Percentiles rank a stretch among this genome's conserved stretches.
phyloP scores from a whole-genome alignment of 225 moss, liverwort and hornwort genomes.

The Physcomitrellopsis africana region DNA sequence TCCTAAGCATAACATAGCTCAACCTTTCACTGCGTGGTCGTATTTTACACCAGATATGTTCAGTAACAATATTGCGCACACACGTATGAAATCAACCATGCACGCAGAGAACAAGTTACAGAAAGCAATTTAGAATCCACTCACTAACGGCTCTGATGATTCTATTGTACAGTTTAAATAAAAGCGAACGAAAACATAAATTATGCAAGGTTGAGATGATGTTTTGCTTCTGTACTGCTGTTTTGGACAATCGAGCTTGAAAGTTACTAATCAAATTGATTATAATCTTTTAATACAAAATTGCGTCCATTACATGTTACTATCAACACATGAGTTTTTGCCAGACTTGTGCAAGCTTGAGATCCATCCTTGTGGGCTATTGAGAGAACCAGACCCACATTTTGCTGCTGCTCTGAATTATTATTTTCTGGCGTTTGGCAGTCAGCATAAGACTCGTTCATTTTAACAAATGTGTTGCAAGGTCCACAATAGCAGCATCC shows the following conservation, averaged over 20 bases:
- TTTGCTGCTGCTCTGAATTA: too few relatives aligned
- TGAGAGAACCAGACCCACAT: too few relatives aligned
- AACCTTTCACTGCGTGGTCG: slow-evolving; percentile 21
- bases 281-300: not conserved
- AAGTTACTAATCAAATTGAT: not conserved
- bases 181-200: slow-evolving; percentile 3
- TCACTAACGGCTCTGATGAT: not conserved
- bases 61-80: slow-evolving; percentile 26
- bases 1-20: slow-evolving; percentile 8
- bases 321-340: too few relatives aligned
- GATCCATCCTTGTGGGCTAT: too few relatives aligned
- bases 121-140: slow-evolving; percentile 11
- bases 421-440: too few relatives aligned
- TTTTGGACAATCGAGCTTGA: slow-evolving; percentile 14
- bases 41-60: slow-evolving; percentile 28
- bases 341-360: too few relatives aligned
- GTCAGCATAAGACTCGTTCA: too few relatives aligned
- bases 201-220: slow-evolving; percentile 1
- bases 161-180: slow-evolving; percentile 24
- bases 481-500: too few relatives aligned
- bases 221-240: slow-evolving; percentile 19
- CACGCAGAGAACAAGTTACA: slow-evolving; percentile 32
- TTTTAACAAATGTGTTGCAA: too few relatives aligned
- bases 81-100: slow-evolving; percentile 19
- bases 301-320: not conserved